Evolutionary conservation across 352 stramenopile genomes (phyloP), one percentile per base, ranked within the genome.

Genomic region (Phytopythium ostracodes): DNA sequence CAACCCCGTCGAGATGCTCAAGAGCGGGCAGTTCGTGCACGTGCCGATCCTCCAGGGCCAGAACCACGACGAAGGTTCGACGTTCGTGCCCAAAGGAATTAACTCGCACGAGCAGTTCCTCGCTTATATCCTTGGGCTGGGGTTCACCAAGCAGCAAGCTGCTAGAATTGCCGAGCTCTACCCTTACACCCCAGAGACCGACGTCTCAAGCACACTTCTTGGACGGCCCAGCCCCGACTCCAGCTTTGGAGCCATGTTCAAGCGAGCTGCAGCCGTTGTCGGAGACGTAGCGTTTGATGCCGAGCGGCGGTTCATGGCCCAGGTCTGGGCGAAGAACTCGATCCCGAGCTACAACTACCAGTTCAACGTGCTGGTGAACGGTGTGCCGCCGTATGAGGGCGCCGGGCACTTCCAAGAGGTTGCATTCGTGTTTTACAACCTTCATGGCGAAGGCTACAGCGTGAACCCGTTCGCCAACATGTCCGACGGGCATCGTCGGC

Each of bases 381-480:
- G 67, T 0, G 55, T 58, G 10, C 60, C 55, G 5, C 60, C 67
- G 24, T 68, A 64, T 31, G 46, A 63, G 12, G 64, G 67, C 8
- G 65, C 60, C 20, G 65, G 59, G 31, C 67, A 74, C 60, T 70
- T 70, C 50, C 31, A 54, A 1, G 67, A 76, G 40, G 66, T 73
- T 8, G 66, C 62, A 0, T 74, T 74, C 42, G 67, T 74, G 20
- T 71, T 74, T 29, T 63, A 74, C 64, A 74, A 74, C 61, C 38
- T 71, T n/a, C 17, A 44, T 0, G 68, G 65, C 38, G 56, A 72
- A 29, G 64, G 64, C 5, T 74, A 74, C 47, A 71, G 63, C 55
- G 57, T 36, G 40, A 63, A 68, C 11, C 67, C 67, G 52, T 74
- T 74, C 64, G 33, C 64, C 25, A 42, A 62, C 29, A 54, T 59